phyloP scores from a whole-genome alignment of 2,329 filamentous ascomycete genomes.

The Ceratocystiopsis minuta region DNA sequence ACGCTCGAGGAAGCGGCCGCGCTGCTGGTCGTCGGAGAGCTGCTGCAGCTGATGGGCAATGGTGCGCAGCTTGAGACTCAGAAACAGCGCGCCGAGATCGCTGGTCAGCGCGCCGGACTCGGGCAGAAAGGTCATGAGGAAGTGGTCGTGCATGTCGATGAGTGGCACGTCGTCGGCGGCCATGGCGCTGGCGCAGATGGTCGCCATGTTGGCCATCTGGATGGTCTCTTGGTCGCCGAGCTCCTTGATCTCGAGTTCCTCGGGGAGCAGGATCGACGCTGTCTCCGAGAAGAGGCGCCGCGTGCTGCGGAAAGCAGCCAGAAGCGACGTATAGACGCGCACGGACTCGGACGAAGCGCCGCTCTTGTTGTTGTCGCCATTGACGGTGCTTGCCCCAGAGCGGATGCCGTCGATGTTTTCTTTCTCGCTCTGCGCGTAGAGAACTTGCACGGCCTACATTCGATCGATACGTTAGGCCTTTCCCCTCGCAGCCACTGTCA shows the following conservation, averaged over 20 bases:
- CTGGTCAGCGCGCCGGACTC: slow-evolving; percentile 21
- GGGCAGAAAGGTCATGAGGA: slow-evolving; percentile 25
- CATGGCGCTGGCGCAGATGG: slow-evolving; percentile 24
- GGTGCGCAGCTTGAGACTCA: slow-evolving; percentile 26
- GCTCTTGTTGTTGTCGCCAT: slow-evolving; percentile 14
- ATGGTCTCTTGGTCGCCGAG: slow-evolving; percentile 22
- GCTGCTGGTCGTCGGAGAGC: slow-evolving; percentile 5
- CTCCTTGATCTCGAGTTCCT: slow-evolving; percentile 21
- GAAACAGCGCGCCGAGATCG: slow-evolving; percentile 24
- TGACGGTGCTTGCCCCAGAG: slow-evolving; percentile 8
- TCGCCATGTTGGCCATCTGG: slow-evolving; percentile 30
- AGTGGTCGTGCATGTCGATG: slow-evolving; percentile 24
- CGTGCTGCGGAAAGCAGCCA: slow-evolving; percentile 16
- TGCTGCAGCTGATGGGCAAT: slow-evolving; percentile 2
- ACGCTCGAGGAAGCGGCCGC: slow-evolving; percentile 25
- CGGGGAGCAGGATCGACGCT: slow-evolving; percentile 16
- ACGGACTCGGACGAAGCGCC: slow-evolving; percentile 16
- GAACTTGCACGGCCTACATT: slow-evolving; percentile 18
- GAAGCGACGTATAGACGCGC: slow-evolving; percentile 17
- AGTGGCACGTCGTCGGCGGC: slow-evolving; percentile 21
- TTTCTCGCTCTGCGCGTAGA: slow-evolving; percentile 19
- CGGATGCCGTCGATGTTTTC: no score
- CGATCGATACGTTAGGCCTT: no score
- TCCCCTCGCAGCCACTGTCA: background rate
- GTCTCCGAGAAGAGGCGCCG: slow-evolving; percentile 18